Evolutionary conservation across 2,329 filamentous ascomycete genomes (phyloP).

Genomic region (Huntiella omanensis): DNA sequence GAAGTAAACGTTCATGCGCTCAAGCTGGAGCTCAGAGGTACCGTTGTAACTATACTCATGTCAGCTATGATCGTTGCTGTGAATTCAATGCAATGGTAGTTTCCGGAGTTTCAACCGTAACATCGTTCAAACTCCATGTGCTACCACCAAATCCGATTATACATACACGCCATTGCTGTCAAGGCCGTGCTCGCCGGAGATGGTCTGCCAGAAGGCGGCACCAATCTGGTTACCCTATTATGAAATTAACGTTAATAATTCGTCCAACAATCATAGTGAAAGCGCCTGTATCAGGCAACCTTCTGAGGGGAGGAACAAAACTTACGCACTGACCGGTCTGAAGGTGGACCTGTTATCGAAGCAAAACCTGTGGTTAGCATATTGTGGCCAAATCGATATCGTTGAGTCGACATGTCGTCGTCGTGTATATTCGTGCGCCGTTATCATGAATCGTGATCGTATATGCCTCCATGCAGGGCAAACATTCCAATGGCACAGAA

Average conservation of each 20-base stretch:
- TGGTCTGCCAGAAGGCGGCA: slow-evolving; percentile 97
- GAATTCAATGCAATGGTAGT: neutral
- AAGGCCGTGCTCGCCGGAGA: slow-evolving; percentile 85
- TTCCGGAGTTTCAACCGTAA: neutral
- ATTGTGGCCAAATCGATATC: neutral
- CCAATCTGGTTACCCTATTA: slow-evolving; percentile 97
- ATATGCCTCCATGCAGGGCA: neutral
- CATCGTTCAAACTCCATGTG: neutral
- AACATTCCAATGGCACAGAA: slow-evolving; percentile 20
- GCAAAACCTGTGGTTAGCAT: slow-evolving; percentile 12
- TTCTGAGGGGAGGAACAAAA: slow-evolving; percentile 14
- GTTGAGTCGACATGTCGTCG: neutral
- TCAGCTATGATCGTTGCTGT: neutral
- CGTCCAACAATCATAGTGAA: neutral
- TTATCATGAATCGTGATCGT: slow-evolving; percentile 1
- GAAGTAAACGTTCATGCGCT: slow-evolving; percentile 99
- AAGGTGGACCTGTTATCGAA: slow-evolving; percentile 76
- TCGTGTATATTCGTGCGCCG: neutral
- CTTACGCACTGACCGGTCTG: slow-evolving; percentile 98
- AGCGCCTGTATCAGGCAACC: neutral
- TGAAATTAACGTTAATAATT: slow-evolving; percentile 19
- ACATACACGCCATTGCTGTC: slow-evolving; percentile 91
- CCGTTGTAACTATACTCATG: slow-evolving; percentile 64
- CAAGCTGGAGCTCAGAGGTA: slow-evolving; percentile 94
- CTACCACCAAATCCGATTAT: neutral